Conservation (phyloP, 352 stramenopile genomes). For the Aphanomyces euteiches region DNA sequence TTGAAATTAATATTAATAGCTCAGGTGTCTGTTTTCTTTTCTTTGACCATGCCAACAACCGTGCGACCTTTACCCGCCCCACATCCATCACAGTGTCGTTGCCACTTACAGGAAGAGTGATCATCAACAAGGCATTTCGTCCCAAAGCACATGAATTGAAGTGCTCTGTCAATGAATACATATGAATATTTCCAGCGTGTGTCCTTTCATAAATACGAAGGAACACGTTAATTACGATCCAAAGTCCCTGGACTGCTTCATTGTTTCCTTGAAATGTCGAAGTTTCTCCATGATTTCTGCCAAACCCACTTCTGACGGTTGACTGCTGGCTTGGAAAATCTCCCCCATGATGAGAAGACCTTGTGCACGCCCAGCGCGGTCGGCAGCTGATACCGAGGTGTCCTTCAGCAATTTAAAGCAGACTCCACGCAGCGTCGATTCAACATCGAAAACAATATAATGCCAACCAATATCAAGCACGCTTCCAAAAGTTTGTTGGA, state of each 20-base stretch:
- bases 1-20: too few species aligned
- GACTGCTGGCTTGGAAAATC: slow-evolving; percentile 41
- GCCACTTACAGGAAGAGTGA: too few species aligned
- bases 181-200: too few species aligned
- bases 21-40: too few species aligned
- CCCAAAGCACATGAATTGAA: too few species aligned
- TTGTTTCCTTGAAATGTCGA: slow-evolving; percentile 2
- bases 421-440: slow-evolving; percentile 46
- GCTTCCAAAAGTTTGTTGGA: slow-evolving; percentile 39
- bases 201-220: not conserved
- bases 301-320: slow-evolving; percentile 19
- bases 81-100: too few species aligned
- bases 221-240: not conserved
- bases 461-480: slow-evolving; percentile 59
- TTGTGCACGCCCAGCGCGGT: slow-evolving; percentile 41
- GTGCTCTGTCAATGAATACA: too few species aligned
- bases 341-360: slow-evolving; percentile 50
- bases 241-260: slow-evolving; percentile 5
- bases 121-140: too few species aligned
- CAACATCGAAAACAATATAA: slow-evolving; percentile 54
- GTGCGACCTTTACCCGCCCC: too few species aligned
- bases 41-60: too few species aligned
- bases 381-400: slow-evolving; percentile 46
- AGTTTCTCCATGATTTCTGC: slow-evolving; percentile 27
- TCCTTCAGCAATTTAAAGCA: slow-evolving; percentile 61